A percentile compares a stretch with the other conserved stretches of the same genome.
Evolutionary conservation across 148 eudicot genomes (phyloP).

Genomic region (Rhododendron simsii): DNA sequence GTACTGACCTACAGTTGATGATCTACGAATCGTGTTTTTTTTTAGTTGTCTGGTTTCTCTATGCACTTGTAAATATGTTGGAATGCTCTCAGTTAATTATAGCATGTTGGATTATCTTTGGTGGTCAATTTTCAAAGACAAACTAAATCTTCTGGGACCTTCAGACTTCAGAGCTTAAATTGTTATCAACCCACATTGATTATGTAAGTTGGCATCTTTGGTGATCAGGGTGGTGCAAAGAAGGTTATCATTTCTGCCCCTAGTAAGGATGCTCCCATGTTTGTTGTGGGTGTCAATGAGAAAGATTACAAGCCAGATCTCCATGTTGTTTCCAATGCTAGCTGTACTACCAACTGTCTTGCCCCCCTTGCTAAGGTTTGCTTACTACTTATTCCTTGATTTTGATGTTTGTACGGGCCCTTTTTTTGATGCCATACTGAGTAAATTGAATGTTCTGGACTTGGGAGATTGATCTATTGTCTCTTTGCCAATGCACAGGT

Average conservation of each 20-base stretch:
- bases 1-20: background rate
- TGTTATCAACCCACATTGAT: background rate
- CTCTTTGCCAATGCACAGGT: constrained; percentile 26
- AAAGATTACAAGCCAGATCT: constrained; percentile 55
- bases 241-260: constrained; percentile 64
- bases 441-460: background rate
- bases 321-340: constrained; percentile 61
- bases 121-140: background rate
- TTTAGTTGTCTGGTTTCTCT: background rate
- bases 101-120: background rate
- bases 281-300: constrained; percentile 71
- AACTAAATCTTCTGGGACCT: background rate
- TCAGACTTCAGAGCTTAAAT: background rate
- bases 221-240: constrained; percentile 60
- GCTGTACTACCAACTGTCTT: constrained; percentile 45
- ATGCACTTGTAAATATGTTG: background rate
- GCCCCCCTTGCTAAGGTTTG: constrained; percentile 47
- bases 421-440: background rate
- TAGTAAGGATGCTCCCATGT: constrained; percentile 68
- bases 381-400: background rate
- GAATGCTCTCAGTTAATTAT: background rate
- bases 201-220: background rate
- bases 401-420: background rate
- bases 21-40: background rate
- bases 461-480: background rate